phyloP scores from a whole-genome alignment of 2,329 filamentous ascomycete species.

The Aspergillus pseudoterreus region DNA sequence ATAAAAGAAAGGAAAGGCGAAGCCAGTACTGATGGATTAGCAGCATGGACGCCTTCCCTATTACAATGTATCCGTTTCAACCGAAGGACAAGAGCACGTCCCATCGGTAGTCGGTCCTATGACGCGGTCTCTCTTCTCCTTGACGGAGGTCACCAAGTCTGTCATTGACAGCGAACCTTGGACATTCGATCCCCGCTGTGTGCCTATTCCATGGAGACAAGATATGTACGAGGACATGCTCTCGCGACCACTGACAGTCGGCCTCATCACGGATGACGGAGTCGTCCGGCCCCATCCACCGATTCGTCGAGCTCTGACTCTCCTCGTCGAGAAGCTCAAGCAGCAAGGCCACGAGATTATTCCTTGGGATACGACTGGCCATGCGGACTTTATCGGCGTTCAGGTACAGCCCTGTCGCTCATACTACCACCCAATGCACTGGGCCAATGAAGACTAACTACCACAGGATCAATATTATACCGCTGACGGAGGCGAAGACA shows the following conservation, averaged over 20 bases:
- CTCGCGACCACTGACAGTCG: neutral
- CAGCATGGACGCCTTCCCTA: conserved; percentile 2
- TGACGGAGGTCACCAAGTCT: neutral
- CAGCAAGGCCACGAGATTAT: conserved; percentile 1
- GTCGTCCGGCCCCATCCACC: conserved; percentile 2
- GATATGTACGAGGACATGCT: neutral
- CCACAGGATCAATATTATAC: conserved; percentile 4
- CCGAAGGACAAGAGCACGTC: conserved; percentile 4
- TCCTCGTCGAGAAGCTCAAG: neutral
- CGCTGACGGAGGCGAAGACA: conserved; percentile 5
- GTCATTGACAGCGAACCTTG: neutral
- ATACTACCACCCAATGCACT: neutral
- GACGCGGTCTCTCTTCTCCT: neutral
- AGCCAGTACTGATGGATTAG: neutral
- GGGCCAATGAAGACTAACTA: neutral
- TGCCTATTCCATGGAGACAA: conserved; percentile 1
- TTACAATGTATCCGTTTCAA: neutral
- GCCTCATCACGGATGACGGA: neutral
- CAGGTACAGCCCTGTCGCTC: neutral
- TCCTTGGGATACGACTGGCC: neutral
- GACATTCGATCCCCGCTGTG: neutral
- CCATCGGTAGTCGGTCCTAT: neutral
- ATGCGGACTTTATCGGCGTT: conserved; percentile 1
- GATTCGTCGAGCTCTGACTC: neutral
- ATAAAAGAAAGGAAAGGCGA: no score